phyloP scores from a whole-genome alignment of 192 early-diverging fungal genomes.

The Entrophospora sp. region DNA sequence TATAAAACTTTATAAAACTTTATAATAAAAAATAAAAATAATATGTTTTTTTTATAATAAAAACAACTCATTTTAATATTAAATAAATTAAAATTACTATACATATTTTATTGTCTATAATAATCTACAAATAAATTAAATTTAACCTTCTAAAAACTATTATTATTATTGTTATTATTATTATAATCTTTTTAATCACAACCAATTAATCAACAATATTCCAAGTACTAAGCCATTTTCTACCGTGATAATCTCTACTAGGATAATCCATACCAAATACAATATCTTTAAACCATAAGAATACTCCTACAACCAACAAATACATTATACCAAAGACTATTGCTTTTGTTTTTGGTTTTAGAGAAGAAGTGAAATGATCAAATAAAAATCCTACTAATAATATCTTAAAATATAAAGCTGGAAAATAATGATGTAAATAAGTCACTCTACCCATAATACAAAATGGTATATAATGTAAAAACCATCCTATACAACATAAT shows the following conservation, averaged over 20 bases:
- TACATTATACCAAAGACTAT: constrained; percentile 35
- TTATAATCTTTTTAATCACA: no score
- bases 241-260: constrained; percentile 40
- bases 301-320: constrained; percentile 44
- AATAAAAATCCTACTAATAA: constrained; percentile 65
- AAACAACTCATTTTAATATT: no score
- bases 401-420: constrained; percentile 88
- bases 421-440: constrained; percentile 97
- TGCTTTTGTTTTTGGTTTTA: constrained; percentile 13
- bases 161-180: no score
- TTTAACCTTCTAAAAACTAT: no score
- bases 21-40: no score
- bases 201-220: constrained; percentile 57
- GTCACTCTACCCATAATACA: constrained; percentile 94
- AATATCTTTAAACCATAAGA: constrained; percentile 70
- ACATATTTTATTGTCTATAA: no score
- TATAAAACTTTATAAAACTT: no score
- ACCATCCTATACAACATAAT: constrained; percentile 79
- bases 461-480: constrained; percentile 90
- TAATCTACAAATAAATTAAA: no score
- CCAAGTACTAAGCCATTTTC: constrained; percentile 71
- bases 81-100: no score
- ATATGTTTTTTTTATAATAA: no score
- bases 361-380: constrained; percentile 52
- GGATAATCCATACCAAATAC: constrained; percentile 77